Evolutionary conservation across 139 green algal genomes (phyloP).

Genomic region (Picochlorum sp.): DNA sequence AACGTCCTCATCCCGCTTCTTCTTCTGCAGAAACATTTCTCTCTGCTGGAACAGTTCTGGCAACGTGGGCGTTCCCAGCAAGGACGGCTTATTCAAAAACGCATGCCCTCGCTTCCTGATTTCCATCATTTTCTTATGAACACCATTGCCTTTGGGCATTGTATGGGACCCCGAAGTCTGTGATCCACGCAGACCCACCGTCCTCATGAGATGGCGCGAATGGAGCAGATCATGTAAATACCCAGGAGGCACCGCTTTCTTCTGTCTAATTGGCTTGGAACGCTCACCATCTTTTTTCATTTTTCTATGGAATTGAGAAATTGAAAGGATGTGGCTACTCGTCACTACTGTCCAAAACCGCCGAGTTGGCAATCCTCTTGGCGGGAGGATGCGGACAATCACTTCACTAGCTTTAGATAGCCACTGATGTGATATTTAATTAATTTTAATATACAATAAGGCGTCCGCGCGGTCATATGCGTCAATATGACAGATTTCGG

Average conservation of each 20-base stretch:
- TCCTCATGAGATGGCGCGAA: slow-evolving; percentile 18
- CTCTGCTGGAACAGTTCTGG: slow-evolving; percentile 26
- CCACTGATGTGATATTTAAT: too few relatives aligned
- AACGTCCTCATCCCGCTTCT: slow-evolving; percentile 8
- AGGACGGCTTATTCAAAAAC: neutral
- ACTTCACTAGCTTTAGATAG: too few relatives aligned
- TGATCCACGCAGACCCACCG: slow-evolving; percentile 10
- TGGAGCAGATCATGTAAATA: slow-evolving; percentile 21
- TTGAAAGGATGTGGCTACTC: too few relatives aligned
- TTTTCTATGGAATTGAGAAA: neutral
- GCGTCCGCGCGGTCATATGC: too few relatives aligned
- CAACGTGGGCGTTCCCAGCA: neutral
- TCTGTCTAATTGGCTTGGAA: slow-evolving; percentile 4
- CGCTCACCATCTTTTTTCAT: neutral
- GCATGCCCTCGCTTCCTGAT: neutral
- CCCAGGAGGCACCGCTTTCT: slow-evolving; percentile 14
- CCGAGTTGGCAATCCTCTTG: too few relatives aligned
- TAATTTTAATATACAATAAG: too few relatives aligned
- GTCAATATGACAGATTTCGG: too few relatives aligned
- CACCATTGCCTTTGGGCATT: neutral
- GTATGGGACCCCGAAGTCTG: neutral
- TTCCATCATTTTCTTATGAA: neutral
- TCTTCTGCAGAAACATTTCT: slow-evolving; percentile 22
- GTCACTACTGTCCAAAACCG: too few relatives aligned
- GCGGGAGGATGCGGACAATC: too few relatives aligned